Evolutionary conservation across 2,329 filamentous ascomycete species (phyloP).

Genomic region (Xylaria polymorpha): DNA sequence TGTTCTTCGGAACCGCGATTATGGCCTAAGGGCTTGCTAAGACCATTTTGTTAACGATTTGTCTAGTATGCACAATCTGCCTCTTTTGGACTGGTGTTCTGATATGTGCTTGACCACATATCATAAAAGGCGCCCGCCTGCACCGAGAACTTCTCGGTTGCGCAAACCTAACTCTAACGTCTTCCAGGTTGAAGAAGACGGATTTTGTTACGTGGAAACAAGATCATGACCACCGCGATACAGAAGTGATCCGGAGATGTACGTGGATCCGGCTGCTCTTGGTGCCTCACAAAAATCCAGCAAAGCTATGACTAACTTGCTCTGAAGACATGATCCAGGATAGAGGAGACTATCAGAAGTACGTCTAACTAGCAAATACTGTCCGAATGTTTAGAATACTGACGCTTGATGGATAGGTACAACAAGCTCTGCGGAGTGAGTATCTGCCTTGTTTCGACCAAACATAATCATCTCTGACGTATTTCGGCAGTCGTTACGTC

Average conservation of each 20-base stretch:
- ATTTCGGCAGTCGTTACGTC: slow-evolving; percentile 74
- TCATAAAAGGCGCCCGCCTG: neutral
- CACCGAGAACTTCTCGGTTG: neutral
- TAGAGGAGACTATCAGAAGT: slow-evolving; percentile 79
- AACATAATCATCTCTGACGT: slow-evolving; percentile 8
- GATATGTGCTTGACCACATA: neutral
- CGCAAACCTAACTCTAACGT: slow-evolving; percentile 13
- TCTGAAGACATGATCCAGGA: slow-evolving; percentile 81
- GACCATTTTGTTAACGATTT: slow-evolving; percentile 30
- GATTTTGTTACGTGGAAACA: slow-evolving; percentile 96
- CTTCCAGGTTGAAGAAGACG: slow-evolving; percentile 75
- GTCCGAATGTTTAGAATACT: slow-evolving; percentile 2
- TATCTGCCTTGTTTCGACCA: slow-evolving; percentile 32
- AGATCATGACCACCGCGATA: slow-evolving; percentile 87
- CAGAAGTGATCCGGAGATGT: slow-evolving; percentile 73
- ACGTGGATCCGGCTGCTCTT: slow-evolving; percentile 3
- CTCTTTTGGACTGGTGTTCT: neutral
- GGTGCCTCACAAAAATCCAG: neutral
- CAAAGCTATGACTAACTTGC: slow-evolving; percentile 1
- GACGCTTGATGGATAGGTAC: slow-evolving; percentile 46
- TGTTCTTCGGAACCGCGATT: neutral
- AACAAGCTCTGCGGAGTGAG: slow-evolving; percentile 76
- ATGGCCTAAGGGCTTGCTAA: neutral
- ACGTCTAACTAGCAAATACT: slow-evolving; percentile 15
- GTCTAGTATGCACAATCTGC: slow-evolving; percentile 29